Evolutionary conservation across 2,329 filamentous ascomycete genomes (phyloP).

Genomic region (Stachybotrys chlorohalonatus): DNA sequence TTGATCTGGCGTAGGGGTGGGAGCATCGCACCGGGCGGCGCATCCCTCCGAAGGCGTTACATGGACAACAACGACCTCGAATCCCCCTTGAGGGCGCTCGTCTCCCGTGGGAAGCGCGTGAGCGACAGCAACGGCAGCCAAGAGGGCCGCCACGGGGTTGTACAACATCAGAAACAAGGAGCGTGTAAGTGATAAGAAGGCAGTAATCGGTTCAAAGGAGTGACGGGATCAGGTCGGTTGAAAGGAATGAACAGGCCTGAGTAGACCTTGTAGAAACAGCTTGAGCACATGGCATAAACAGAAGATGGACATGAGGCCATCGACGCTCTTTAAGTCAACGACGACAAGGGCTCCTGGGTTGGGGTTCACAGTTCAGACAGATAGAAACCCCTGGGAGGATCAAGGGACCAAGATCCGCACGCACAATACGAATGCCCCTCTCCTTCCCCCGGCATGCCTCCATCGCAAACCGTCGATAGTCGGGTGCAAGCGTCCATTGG

Average conservation of each 20-base stretch:
- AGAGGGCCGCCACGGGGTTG: neutral
- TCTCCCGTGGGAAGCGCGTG: neutral
- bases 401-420: neutral
- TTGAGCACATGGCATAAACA: neutral
- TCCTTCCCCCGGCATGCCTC: no score
- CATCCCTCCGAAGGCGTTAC: neutral
- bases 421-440: no score
- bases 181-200: neutral
- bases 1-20: neutral
- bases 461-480: no score
- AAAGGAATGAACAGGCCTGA: neutral
- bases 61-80: constrained; percentile 1
- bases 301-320: neutral
- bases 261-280: neutral
- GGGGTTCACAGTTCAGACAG: neutral
- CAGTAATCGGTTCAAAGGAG: neutral
- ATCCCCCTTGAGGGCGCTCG: neutral
- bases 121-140: neutral
- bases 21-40: neutral
- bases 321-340: neutral
- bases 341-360: neutral
- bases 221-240: neutral
- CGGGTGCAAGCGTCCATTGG: no score
- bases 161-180: neutral
- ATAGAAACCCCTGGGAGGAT: neutral